These are phyloP conservation scores for Coemansia asiatica DNA, from an alignment of 192 early-diverging fungal genomes.

Conservation along the genomic window DNA sequence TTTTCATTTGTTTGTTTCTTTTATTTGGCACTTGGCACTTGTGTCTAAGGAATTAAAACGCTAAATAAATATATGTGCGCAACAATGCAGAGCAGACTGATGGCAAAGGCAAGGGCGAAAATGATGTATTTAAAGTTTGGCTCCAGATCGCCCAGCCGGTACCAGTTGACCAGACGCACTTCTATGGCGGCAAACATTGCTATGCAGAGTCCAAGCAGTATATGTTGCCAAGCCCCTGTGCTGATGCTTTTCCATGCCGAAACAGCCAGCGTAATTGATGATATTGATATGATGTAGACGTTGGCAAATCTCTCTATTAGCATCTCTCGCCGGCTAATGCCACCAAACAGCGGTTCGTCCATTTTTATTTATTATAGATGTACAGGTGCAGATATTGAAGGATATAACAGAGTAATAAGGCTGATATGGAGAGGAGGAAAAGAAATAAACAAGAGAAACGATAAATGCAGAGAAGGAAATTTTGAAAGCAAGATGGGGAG, in stretches of 20 bases:
- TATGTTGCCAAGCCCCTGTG: conserved; percentile 22
- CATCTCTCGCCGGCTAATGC: conserved; percentile 50
- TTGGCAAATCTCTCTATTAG: conserved; percentile 44
- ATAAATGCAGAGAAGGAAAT: neutral
- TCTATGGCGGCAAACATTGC: conserved; percentile 37
- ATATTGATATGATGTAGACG: conserved; percentile 17
- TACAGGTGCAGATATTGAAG: no score
- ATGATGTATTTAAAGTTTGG: conserved; percentile 52
- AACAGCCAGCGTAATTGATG: conserved; percentile 15
- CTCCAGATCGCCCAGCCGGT: conserved; percentile 59
- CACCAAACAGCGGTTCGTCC: conserved; percentile 58
- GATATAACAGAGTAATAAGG: no score
- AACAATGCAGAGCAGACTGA: conserved; percentile 38
- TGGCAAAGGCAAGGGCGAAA: conserved; percentile 25
- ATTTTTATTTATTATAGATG: conserved; percentile 17
- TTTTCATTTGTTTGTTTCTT: no score
- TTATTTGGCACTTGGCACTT: no score
- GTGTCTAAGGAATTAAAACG: no score
- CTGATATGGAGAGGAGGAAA: neutral
- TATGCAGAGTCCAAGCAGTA: conserved; percentile 32
- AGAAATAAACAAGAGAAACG: conserved; percentile 6
- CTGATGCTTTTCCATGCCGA: conserved; percentile 23
- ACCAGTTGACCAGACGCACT: conserved; percentile 56
- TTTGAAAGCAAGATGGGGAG: neutral
- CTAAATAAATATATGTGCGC: conserved; percentile 57